Evolutionary conservation across 106 monocot genomes (phyloP).

Genomic region (Dendrobium nobile): DNA sequence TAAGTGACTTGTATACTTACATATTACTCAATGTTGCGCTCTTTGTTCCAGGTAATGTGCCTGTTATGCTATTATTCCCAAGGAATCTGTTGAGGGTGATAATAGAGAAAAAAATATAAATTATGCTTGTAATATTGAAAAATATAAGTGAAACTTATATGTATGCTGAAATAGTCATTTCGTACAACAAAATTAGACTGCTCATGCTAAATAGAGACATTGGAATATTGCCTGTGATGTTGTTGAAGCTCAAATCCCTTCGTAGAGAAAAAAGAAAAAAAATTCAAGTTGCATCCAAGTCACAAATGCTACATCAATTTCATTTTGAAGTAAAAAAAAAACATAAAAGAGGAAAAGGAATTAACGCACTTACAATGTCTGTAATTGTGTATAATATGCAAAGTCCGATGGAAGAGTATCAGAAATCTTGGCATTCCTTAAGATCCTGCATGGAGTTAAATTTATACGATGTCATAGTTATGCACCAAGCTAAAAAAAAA

Average conservation of each 20-base stretch:
- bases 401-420: constrained; percentile 45
- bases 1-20: constrained; percentile 25
- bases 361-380: constrained; percentile 38
- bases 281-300: not conserved
- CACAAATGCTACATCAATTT: not conserved
- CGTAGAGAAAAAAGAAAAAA: not conserved
- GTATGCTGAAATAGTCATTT: not conserved
- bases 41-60: constrained; percentile 51
- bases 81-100: constrained; percentile 51
- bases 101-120: constrained; percentile 10
- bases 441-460: constrained; percentile 32
- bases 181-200: constrained; percentile 51
- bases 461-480: not conserved
- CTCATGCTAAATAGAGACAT: constrained; percentile 60
- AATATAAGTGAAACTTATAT: not conserved
- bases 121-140: not conserved
- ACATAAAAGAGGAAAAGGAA: not conserved
- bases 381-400: constrained; percentile 30
- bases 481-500: not conserved
- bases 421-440: constrained; percentile 70
- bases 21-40: constrained; percentile 41
- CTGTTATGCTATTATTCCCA: constrained; percentile 79
- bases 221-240: constrained; percentile 65
- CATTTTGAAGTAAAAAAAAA: not conserved
- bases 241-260: constrained; percentile 97